Base-by-base conservation (phyloP, 2,329 filamentous ascomycete genomes). In the Aspergillus hortae region DNA sequence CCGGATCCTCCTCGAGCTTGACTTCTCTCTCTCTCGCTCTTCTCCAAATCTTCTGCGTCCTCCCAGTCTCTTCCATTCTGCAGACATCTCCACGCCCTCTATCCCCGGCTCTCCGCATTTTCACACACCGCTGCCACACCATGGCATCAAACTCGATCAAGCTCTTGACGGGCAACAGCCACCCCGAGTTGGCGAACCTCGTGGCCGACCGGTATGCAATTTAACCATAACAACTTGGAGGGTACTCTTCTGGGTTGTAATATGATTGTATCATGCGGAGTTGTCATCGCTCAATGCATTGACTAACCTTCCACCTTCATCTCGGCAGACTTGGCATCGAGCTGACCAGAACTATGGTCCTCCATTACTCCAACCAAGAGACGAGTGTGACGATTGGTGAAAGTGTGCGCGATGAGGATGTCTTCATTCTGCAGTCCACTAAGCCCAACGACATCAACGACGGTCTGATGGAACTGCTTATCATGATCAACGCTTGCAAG, bases 401-500 rank as follows among this genome's bases (percentile, higher is more conserved):
- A 77, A 95, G 89, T 57, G 92, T 97, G 50, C 84, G 92, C 74
- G 92, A 97, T 71, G 92, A 97, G 80, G 92, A 97, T 83, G 86
- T 96, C 68, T 97, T 96, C 77, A 95, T 97, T 65, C 80, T 97
- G 55, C 92, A 97, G 75, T 96, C 92, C 21, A 96, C 94, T 44
- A 87, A 89, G 38, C 92, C 92, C 2, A 92, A 92, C 70, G 92
- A 96, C 69, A 95, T 97, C 77, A 99, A 99, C 75, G 92, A 97
- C 71, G 91, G 91, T 46, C 82, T 99, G 54, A 97, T 99, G 92
- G 92, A 99, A 75, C 83, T 97, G 35, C 83, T 97, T 61, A 96
- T 97, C 75, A 96, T 96, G 86, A 95, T 96, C 74, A 95, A 95
- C 69, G 92, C 92, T 58, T 96, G 92, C 80, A 87, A 89, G 71